phyloP scores from a whole-genome alignment of 2,329 filamentous ascomycete species.

The Clonostachys sp. region DNA sequence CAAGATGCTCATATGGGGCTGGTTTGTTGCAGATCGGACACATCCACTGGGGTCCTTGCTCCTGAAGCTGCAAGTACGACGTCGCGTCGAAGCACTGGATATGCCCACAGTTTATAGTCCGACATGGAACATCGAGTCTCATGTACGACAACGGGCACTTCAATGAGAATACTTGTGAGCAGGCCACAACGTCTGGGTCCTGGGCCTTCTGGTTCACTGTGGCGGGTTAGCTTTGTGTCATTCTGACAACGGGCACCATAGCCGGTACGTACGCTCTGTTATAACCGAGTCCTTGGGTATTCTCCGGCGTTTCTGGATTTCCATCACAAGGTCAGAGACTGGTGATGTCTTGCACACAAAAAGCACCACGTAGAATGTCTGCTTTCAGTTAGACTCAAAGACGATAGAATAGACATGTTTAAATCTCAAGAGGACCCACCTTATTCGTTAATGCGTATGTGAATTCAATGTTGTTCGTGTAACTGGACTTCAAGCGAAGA shows the following conservation, averaged over 20 bases:
- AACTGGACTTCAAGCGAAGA: slow-evolving; percentile 65
- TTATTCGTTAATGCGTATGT: slow-evolving; percentile 91
- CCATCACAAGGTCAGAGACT: slow-evolving; percentile 67
- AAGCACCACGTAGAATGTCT: slow-evolving; percentile 71
- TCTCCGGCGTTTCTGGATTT: slow-evolving; percentile 61
- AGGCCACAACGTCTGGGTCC: slow-evolving; percentile 85
- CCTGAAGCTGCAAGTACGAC: slow-evolving; percentile 88
- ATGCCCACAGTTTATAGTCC: slow-evolving; percentile 76
- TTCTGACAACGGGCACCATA: neutral
- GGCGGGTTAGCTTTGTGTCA: slow-evolving; percentile 10
- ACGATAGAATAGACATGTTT: neutral
- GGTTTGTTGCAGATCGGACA: slow-evolving; percentile 89
- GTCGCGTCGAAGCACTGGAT: slow-evolving; percentile 93
- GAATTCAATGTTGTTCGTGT: slow-evolving; percentile 74
- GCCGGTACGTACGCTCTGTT: slow-evolving; percentile 64
- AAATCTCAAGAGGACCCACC: slow-evolving; percentile 40
- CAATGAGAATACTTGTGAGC: slow-evolving; percentile 81
- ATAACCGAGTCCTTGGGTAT: slow-evolving; percentile 80
- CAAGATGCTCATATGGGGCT: slow-evolving; percentile 75
- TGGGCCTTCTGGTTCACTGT: slow-evolving; percentile 75
- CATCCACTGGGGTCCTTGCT: slow-evolving; percentile 95
- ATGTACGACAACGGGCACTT: slow-evolving; percentile 90
- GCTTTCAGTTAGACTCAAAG: slow-evolving; percentile 2
- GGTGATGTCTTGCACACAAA: slow-evolving; percentile 68
- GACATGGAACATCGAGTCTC: slow-evolving; percentile 74